Evolutionary conservation across 768 basidiomycete species (phyloP), one percentile per base, ranked within the genome.

Genomic region (Pisolithus tinctorius): DNA sequence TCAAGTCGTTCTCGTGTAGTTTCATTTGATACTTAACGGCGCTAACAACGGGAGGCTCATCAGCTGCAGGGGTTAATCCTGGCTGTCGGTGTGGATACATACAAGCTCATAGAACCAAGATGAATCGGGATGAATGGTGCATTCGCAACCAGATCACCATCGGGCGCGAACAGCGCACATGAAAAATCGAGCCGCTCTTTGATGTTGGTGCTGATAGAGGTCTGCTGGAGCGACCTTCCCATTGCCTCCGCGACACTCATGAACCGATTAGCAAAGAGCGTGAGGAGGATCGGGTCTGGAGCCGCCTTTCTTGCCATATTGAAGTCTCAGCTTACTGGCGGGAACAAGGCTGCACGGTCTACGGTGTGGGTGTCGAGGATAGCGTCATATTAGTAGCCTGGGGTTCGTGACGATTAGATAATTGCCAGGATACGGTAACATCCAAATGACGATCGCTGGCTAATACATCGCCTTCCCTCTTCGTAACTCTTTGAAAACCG

Each of bases 171-270:
- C 36, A 98, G 73, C 2, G 94, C 94, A 68, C 94, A 98, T 9
- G 88, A 92, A 66, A 90, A 96, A 69, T 96, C 94, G 43, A 96
- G 80, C 3, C 94, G 80, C 67, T 96, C 94, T 69, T 94, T 95
- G 76, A 95, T 95, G 63, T 97, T 94, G 14, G 92, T 93, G 62
- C 86, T 69, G 60, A 93, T 93, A 3, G 92, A 83, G 0, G 93
- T 94, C 66, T 94, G 88, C 66, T 88, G 90, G 23, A 94, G 72
- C 0, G 88, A 88, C 45, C 88, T 76, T 9, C 93, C 93, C 93
- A 95, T 96, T 9, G 93, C 93, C 64, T 95, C 93, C 8, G 93
- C 93, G 17, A 97, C 90, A 60, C 89, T 89, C 94, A 97, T 97
- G 72, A 97, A 94, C 41, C 94, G 87, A 62, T 96, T 94, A 10